These are phyloP conservation scores for Phyllosticta citrichinensis DNA, from an alignment of 2,329 filamentous ascomycete species.

Conservation along the genomic window DNA sequence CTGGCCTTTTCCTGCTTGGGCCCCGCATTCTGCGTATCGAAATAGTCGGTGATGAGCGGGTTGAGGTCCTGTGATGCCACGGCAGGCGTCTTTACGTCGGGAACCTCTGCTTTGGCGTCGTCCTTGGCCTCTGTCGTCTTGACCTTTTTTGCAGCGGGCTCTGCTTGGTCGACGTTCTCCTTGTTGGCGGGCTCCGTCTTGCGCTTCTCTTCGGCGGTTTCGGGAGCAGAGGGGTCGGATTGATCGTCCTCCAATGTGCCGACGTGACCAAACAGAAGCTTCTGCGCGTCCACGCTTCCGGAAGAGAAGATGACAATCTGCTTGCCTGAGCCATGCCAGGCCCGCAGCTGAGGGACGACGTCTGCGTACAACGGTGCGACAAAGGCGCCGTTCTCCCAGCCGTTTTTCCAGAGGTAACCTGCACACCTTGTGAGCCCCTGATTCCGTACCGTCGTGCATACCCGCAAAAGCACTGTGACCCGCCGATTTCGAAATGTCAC, in stretches of 20 bases:
- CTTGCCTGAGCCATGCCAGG: slow-evolving; percentile 48
- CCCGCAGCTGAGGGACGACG: slow-evolving; percentile 52
- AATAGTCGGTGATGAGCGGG: slow-evolving; percentile 34
- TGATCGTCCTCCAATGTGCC: slow-evolving; percentile 8
- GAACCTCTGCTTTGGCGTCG: slow-evolving; percentile 1
- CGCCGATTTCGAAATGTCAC: background rate
- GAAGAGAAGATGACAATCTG: slow-evolving; percentile 70
- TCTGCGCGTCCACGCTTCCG: slow-evolving; percentile 70
- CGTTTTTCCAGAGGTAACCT: slow-evolving; percentile 64
- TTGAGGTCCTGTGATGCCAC: slow-evolving; percentile 20
- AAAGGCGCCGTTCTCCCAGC: slow-evolving; percentile 60
- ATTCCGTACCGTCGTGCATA: background rate
- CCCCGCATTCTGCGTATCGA: slow-evolving; percentile 73
- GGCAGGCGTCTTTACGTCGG: background rate
- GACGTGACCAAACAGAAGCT: slow-evolving; percentile 62
- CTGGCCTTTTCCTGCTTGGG: slow-evolving; percentile 58
- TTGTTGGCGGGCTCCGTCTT: slow-evolving; percentile 6
- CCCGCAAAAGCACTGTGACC: background rate
- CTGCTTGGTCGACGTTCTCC: background rate
- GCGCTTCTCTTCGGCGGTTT: slow-evolving; percentile 17
- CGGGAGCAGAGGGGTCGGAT: slow-evolving; percentile 7
- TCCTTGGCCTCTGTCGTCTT: slow-evolving; percentile 3
- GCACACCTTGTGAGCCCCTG: slow-evolving; percentile 5
- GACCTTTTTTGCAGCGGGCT: slow-evolving; percentile 3
- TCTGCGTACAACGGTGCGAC: slow-evolving; percentile 66